Percentiles rank a stretch among this genome's conserved stretches.
Evolutionary conservation across 768 basidiomycete species (phyloP).

Genomic region (Agrocybe chaxingu): DNA sequence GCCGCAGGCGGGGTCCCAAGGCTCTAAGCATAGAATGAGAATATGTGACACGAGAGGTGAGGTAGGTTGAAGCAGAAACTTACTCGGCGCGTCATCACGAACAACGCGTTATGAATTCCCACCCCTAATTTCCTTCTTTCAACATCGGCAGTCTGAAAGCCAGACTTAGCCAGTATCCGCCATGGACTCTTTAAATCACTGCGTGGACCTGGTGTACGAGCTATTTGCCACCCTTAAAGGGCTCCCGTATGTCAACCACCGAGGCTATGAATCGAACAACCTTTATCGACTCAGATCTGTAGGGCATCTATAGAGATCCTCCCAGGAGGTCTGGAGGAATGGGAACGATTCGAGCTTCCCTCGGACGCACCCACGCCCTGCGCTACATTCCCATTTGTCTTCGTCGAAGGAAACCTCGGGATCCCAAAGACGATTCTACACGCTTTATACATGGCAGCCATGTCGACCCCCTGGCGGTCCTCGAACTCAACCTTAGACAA

Average conservation of each 20-base stretch:
- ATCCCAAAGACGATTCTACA: constrained; percentile 58
- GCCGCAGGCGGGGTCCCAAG: too few species aligned
- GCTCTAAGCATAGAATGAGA: too few species aligned
- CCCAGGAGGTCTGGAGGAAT: constrained; percentile 52
- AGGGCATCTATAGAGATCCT: constrained; percentile 59
- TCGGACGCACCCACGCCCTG: constrained; percentile 19
- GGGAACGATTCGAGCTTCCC: constrained; percentile 27
- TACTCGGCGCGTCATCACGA: constrained; percentile 3
- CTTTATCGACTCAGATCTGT: constrained; percentile 10
- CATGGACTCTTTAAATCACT: not conserved
- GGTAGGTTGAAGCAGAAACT: not conserved
- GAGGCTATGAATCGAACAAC: not conserved
- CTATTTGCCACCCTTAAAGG: constrained; percentile 25
- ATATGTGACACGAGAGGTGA: too few species aligned
- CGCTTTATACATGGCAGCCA: constrained; percentile 45
- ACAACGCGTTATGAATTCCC: constrained; percentile 4
- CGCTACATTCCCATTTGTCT: constrained; percentile 47
- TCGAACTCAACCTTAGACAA: constrained; percentile 1
- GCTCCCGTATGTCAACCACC: constrained; percentile 20
- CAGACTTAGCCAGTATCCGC: too few species aligned
- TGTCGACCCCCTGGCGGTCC: constrained; percentile 20
- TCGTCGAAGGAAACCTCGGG: constrained; percentile 58
- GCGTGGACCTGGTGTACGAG: constrained; percentile 10
- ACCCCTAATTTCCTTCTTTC: not conserved
- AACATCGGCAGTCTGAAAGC: not conserved